Conservation (phyloP, 2,329 filamentous ascomycete species). For the Blastomyces percursus region DNA sequence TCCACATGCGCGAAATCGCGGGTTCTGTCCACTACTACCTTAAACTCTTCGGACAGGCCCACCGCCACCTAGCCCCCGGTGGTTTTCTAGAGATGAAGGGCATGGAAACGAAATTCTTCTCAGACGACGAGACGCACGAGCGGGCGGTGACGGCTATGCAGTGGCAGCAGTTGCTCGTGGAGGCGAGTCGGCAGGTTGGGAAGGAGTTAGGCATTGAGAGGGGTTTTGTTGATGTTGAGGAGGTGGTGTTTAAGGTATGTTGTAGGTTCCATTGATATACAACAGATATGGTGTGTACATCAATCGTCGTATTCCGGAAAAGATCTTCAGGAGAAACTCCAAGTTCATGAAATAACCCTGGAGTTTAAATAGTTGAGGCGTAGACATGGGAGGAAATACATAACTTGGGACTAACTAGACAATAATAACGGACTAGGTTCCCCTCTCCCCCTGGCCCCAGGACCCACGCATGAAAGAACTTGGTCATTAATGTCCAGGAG, state of each 20-base stretch:
- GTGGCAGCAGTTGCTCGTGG: slow-evolving; percentile 23
- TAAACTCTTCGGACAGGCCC: slow-evolving; percentile 23
- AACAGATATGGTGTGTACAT: not conserved
- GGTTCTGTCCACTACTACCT: slow-evolving; percentile 21
- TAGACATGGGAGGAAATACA: not conserved
- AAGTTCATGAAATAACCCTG: not conserved
- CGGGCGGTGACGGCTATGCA: slow-evolving; percentile 18
- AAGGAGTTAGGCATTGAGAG: slow-evolving; percentile 28
- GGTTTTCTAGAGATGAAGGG: slow-evolving; percentile 31
- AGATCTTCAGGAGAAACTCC: not conserved
- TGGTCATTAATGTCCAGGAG: slow-evolving; percentile 10
- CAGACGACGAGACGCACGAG: slow-evolving; percentile 25
- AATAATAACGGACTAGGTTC: not conserved
- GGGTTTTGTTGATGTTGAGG: slow-evolving; percentile 21
- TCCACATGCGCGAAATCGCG: slow-evolving; percentile 11
- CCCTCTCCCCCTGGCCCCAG: not conserved
- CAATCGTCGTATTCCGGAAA: not conserved
- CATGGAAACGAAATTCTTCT: slow-evolving; percentile 20
- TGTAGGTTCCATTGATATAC: not conserved
- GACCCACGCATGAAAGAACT: slow-evolving; percentile 4
- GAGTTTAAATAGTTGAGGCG: not conserved
- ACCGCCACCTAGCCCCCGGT: slow-evolving; percentile 24
- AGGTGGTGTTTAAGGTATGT: slow-evolving; percentile 10
- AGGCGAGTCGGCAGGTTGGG: slow-evolving; percentile 25
- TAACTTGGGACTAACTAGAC: not conserved